Percentiles rank a stretch among this genome's conserved stretches.
Evolutionary conservation across 352 stramenopile species (phyloP).

Genomic region (Globisporangium solare): DNA sequence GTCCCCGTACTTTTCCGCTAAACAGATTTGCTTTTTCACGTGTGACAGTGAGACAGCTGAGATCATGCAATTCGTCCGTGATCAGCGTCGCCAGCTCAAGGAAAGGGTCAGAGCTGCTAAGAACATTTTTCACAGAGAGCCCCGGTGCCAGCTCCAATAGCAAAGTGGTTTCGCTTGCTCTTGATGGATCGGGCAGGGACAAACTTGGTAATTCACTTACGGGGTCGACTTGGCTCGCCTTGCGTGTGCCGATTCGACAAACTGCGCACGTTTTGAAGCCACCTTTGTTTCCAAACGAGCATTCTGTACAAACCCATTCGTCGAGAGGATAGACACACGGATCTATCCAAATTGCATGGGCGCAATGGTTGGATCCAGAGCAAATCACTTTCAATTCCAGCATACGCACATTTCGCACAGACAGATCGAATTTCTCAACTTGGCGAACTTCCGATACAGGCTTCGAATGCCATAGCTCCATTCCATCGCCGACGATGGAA

Average conservation of each 20-base stretch:
- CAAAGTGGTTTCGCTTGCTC: not conserved
- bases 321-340: constrained; percentile 59
- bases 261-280: constrained; percentile 37
- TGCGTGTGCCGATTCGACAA: constrained; percentile 32
- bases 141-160: not conserved
- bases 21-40: not conserved
- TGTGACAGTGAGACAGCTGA: constrained; percentile 6
- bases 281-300: constrained; percentile 71
- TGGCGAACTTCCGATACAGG: constrained; percentile 29
- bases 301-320: constrained; percentile 68
- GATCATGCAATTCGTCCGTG: constrained; percentile 12
- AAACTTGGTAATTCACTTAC: not conserved
- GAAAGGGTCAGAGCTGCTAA: constrained; percentile 9
- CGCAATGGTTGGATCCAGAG: constrained; percentile 69
- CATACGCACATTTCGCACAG: constrained; percentile 62
- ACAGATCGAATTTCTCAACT: constrained; percentile 54
- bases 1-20: not conserved
- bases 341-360: constrained; percentile 79
- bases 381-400: constrained; percentile 70
- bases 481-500: constrained; percentile 67
- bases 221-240: constrained; percentile 4
- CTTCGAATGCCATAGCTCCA: constrained; percentile 75
- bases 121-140: constrained; percentile 2
- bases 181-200: not conserved
- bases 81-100: constrained; percentile 20